Conservation (phyloP, 257 asterid species). For the Salvia rosmarinus region DNA sequence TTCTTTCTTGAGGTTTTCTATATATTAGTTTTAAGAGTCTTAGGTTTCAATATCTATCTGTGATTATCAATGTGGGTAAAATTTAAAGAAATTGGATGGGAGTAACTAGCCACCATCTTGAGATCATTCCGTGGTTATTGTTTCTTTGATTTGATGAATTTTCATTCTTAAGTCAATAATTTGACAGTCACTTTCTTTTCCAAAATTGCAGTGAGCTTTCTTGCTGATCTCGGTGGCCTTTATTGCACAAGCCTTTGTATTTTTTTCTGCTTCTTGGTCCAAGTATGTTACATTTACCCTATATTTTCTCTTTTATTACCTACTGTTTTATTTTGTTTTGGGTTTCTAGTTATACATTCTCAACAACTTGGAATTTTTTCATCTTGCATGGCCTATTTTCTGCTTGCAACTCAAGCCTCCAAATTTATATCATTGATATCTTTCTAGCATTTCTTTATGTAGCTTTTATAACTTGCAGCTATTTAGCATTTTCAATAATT, state of each 20-base stretch:
- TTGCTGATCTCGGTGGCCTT: slow-evolving; percentile 98
- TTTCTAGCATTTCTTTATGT: slow-evolving; percentile 5
- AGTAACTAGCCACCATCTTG: slow-evolving; percentile 14
- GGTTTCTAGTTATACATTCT: slow-evolving; percentile 11
- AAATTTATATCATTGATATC: slow-evolving; percentile 7
- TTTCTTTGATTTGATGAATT: slow-evolving; percentile 7
- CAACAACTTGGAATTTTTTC: no score
- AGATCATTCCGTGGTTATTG: background rate
- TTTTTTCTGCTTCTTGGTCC: slow-evolving; percentile 84
- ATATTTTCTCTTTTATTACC: slow-evolving; percentile 24
- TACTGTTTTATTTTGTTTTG: background rate
- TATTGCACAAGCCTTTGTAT: slow-evolving; percentile 83
- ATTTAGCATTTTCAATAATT: slow-evolving; percentile 9
- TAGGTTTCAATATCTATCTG: background rate
- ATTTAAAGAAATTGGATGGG: background rate
- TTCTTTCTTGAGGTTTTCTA: no score
- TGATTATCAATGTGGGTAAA: slow-evolving; percentile 1
- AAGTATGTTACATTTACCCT: slow-evolving; percentile 57
- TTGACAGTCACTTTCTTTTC: slow-evolving; percentile 45
- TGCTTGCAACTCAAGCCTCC: slow-evolving; percentile 1
- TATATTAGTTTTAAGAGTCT: background rate
- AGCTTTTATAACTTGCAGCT: slow-evolving; percentile 18
- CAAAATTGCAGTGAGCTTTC: slow-evolving; percentile 94
- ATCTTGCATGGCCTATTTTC: background rate
- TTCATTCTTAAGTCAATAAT: slow-evolving; percentile 30